phyloP scores from a whole-genome alignment of 495 filamentous ascomycete genomes.

The Barbatosphaeria neglecta region DNA sequence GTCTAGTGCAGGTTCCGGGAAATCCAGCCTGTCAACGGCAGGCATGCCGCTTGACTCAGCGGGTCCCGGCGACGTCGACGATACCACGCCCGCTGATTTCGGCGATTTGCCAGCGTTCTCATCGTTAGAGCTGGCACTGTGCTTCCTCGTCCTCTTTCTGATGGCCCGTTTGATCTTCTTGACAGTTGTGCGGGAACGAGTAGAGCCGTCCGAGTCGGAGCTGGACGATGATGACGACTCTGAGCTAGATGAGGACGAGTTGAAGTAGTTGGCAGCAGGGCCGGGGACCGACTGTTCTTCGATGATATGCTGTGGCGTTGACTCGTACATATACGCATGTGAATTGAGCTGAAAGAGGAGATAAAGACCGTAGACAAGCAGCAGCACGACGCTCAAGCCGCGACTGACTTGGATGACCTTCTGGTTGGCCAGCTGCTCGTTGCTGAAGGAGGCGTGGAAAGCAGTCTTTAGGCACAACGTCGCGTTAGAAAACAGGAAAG shows the following conservation, averaged over 20 bases:
- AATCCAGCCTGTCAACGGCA: neutral
- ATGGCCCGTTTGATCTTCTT: slow-evolving; percentile 55
- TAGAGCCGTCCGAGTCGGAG: slow-evolving; percentile 51
- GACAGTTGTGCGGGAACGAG: slow-evolving; percentile 41
- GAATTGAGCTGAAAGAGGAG: slow-evolving; percentile 87
- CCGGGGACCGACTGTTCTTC: slow-evolving; percentile 82
- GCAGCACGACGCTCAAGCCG: slow-evolving; percentile 79
- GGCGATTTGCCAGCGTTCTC: slow-evolving; percentile 33
- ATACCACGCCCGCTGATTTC: no score
- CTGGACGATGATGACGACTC: slow-evolving; percentile 49
- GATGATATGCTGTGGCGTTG: slow-evolving; percentile 78
- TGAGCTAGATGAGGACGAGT: slow-evolving; percentile 55
- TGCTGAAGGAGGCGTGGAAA: slow-evolving; percentile 77
- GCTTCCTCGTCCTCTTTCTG: slow-evolving; percentile 43
- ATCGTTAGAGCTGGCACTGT: slow-evolving; percentile 57
- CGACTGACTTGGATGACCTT: slow-evolving; percentile 74
- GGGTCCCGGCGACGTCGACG: neutral
- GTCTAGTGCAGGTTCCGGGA: neutral
- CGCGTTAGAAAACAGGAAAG: neutral
- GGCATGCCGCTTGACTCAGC: neutral
- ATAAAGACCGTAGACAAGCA: slow-evolving; percentile 76
- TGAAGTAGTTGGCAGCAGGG: slow-evolving; percentile 67
- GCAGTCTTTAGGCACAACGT: slow-evolving; percentile 46
- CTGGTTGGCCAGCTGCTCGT: slow-evolving; percentile 46
- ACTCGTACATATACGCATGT: slow-evolving; percentile 82